These are phyloP conservation scores for Boletus tomentosulus DNA, from an alignment of 768 basidiomycete species.

Conservation along the genomic window DNA sequence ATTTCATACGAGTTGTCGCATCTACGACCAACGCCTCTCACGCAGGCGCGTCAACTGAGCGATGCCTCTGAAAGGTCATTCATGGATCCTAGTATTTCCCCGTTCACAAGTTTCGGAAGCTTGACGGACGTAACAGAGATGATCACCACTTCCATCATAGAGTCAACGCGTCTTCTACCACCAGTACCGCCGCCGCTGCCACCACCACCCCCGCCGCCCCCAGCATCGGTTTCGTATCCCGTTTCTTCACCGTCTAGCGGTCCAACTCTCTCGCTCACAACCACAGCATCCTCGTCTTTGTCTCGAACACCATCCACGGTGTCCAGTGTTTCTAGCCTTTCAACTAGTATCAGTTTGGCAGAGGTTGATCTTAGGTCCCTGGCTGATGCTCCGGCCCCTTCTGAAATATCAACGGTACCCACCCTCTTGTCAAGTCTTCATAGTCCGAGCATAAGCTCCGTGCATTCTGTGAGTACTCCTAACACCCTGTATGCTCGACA, in stretches of 20 bases:
- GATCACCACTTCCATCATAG: slow-evolving; percentile 21
- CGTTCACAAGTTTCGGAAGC: slow-evolving; percentile 29
- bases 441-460: slow-evolving; percentile 16
- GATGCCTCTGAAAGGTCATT: slow-evolving; percentile 74
- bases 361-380: slow-evolving; percentile 28
- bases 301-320: slow-evolving; percentile 37
- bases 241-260: slow-evolving; percentile 33
- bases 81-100: slow-evolving; percentile 55
- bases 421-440: slow-evolving; percentile 50
- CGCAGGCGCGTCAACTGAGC: slow-evolving; percentile 41
- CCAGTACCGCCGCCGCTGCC: not conserved
- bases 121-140: slow-evolving; percentile 35
- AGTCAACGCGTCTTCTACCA: slow-evolving; percentile 8
- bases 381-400: slow-evolving; percentile 13
- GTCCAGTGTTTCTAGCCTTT: slow-evolving; percentile 43
- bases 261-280: slow-evolving; percentile 31
- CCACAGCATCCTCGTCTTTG: slow-evolving; percentile 27
- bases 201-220: not conserved
- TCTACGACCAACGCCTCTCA: slow-evolving; percentile 67
- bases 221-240: slow-evolving; percentile 22
- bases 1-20: slow-evolving; percentile 73
- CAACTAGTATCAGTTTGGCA: slow-evolving; percentile 33
- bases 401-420: slow-evolving; percentile 49
- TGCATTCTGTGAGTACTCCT: slow-evolving; percentile 35
- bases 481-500: not conserved